Base-by-base conservation (phyloP, 2,329 filamentous ascomycete species). In the Xylaria sp. region DNA sequence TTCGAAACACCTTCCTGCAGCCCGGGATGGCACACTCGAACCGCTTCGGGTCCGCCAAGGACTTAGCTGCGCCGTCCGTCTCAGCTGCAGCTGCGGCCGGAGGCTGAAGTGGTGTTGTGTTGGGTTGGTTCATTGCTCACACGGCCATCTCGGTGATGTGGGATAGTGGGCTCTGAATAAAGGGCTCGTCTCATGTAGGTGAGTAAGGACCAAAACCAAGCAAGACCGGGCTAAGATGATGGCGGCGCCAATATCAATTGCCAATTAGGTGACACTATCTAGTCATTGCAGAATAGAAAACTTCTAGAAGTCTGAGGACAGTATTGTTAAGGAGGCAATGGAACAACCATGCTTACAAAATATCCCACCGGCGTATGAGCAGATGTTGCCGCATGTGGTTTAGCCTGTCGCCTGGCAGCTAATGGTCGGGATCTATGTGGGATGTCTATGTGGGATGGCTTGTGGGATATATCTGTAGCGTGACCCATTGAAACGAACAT, bases 1-100 rank as follows among this genome's bases (percentile, higher is more conserved):
- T 66, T 50, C 67, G 65, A 56, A 76, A 76, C 13, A 70, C 67
- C 61, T 76, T 76, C 37, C 65, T 60, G 37, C 75, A 76, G 4
- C 71, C 69, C 20, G 73, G 67, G 20, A 73, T 50, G 9, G 61
- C 48, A 56, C 75, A 76, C 58, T 72, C 68, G 66, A 74, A 76
- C 34, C 63, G 23, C 34, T 39, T 67, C 58, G 63, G 63, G 31
- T 65, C n/a, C 37, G 55, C 56, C 34, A 71, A 69, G 41, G 71
- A 67, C 69, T 69, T 71, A 12, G 15, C 64, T 63, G 64, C 15
- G 31, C 41, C 13, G 28, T 39, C 37, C 23, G 15, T 18, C 41
- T 1, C 50, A 39, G 9, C 28, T 12, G 39, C 15, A 57, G 34
- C 31, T 48, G 41, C 12, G 54, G n/a, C 20, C 48, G 25, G 54